Conservation (phyloP, 345 rosid genomes). For the Citrus cavaleriei region DNA sequence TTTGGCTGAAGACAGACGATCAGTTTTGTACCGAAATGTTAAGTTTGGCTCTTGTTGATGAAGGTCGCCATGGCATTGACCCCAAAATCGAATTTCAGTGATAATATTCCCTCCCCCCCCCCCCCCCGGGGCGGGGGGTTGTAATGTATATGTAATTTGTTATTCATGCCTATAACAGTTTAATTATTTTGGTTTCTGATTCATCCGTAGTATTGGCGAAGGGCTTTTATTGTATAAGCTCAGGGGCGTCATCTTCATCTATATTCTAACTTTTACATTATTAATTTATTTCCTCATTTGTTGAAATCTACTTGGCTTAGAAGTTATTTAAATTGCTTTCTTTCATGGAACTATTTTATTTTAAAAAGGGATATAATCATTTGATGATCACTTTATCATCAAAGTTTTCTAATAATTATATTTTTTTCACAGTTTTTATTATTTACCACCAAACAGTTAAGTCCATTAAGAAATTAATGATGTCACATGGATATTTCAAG, state of each 20-base stretch:
- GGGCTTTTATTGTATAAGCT: not conserved
- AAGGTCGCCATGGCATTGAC: conserved; percentile 58
- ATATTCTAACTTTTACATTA: too few relatives aligned
- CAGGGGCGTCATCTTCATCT: not conserved
- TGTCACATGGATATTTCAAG: too few relatives aligned
- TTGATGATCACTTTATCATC: too few relatives aligned
- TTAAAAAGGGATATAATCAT: too few relatives aligned
- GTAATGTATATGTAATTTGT: not conserved
- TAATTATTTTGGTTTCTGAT: too few relatives aligned
- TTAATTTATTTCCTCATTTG: not conserved
- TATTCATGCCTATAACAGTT: not conserved
- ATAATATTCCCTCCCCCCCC: conserved; percentile 2
- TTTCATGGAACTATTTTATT: too few relatives aligned
- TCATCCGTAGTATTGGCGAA: too few relatives aligned
- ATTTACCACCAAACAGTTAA: too few relatives aligned
- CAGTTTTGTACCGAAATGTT: conserved; percentile 89
- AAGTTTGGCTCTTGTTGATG: conserved; percentile 67
- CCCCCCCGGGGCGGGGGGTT: too few relatives aligned
- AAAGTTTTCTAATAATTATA: too few relatives aligned
- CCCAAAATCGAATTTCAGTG: conserved; percentile 44
- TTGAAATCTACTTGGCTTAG: not conserved
- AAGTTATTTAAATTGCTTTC: not conserved
- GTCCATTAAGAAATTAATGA: too few relatives aligned
- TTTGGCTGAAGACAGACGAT: conserved; percentile 81
- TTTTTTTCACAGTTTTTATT: too few relatives aligned